Base-by-base conservation (phyloP, 2,329 filamentous ascomycete species). In the Peltaster fructicola region DNA sequence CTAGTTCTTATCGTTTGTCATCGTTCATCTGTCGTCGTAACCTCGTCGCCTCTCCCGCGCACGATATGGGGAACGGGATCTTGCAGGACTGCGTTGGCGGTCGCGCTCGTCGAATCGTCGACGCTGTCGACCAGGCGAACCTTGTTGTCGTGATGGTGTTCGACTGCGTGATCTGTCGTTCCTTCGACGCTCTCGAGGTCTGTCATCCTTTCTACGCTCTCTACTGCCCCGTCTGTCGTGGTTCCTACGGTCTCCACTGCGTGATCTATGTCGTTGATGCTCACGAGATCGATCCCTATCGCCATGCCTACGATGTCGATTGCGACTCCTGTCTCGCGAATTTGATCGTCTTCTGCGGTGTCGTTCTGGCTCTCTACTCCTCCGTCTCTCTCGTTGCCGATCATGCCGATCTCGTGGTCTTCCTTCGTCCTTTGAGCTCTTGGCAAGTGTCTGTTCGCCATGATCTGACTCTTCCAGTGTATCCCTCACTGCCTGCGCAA, bases 401-500 rank as follows among this genome's bases (percentile, higher is more conserved):
- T 29, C 37, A 12, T 39, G 32, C 6, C 33, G 29, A 21, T 32
- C 26, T 8, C 33, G 22, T 20, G 31, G 27, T 22, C 36, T 33
- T n/a, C 40, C 36, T 15, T 34, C 26, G 20, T n/a, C n/a, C 35
- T 39, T n/a, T 39, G 31, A 27, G 38, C 31, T 29, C 43, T 35
- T 18, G 31, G 30, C 24, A 10, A 20, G 14, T 15, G 12, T 26
- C 8, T 17, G 28, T 22, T 25, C 24, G 22, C 25, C 17, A 26
- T 44, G 52, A 13, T 48, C 56, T 26, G 48, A 57, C 15, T 45
- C 50, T 7, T 39, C 51, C 22, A 55, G 43, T 4, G 48, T 53
- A 31, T 61, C 56, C 27, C 54, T 63, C 18, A 70, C 48, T 6
- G 58, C 62, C 30, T 57, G 47, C 18, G 47, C 63, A 5, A 42